Evolutionary conservation across 371 early-diverging fungal species (phyloP), one percentile per base, ranked within the genome.

Genomic region (Zychaea mexicana): DNA sequence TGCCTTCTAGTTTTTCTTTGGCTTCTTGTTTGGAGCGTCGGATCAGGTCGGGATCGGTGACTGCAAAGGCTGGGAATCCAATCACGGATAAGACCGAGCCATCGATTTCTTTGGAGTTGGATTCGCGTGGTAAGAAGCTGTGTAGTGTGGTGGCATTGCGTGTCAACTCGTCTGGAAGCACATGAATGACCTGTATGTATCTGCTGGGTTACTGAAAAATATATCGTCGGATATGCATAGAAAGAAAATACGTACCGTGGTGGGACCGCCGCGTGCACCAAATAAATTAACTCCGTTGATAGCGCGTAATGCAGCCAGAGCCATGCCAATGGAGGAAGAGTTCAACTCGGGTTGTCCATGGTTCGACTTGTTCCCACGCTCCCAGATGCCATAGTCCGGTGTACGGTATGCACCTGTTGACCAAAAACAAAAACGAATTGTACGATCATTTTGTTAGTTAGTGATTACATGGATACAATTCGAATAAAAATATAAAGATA

Each of bases 371-470:
- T 94, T 90, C 55, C 96, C 96, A 42, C 96, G 81, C 69, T 96
- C 96, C 96, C 96, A 94, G 57, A 93, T 90, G 52, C 94, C 94
- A 72, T 90, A 94, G 62, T 96, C 96, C 3, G 94, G 94, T 0
- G 94, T 94, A 55, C 92, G 83, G 71, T 87, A 82, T 32, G 84
- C 82, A 33, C 79, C 82, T 81, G 31, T 38, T n/a, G n/a, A n/a
- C n/a, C n/a, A n/a, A n/a, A n/a, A n/a, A 52, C 27, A 13, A 19
- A 8, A 17, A 17, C 9, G 13, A 24, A 13, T 49, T 24, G n/a
- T n/a, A n/a, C n/a, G 26, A 49, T 49, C 17, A 5, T 52, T 2
- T 7, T 24, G 27, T 27, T 56, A 45, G 38, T 27, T 36, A 12
- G 3, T 36, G 30, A n/a, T 28, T 39, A 57, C 2, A 49, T 17